Conservation (phyloP, 2,329 filamentous ascomycete species). For the Fusarium palustre region DNA sequence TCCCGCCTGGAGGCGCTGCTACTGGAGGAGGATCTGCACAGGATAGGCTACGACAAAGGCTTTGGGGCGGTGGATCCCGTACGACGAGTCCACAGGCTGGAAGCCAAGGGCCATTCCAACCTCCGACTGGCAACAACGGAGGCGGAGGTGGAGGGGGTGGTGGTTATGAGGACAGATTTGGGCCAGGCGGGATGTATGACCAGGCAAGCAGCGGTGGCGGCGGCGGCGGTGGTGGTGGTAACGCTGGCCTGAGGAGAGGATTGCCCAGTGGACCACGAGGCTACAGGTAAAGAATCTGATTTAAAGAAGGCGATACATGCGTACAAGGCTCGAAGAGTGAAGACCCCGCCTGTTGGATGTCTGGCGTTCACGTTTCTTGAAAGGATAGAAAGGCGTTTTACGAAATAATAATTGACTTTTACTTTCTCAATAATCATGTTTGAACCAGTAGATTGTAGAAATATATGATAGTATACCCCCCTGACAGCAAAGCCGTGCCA, state of each 20-base stretch:
- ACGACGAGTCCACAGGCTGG: slow-evolving; percentile 63
- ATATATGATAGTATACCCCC: slow-evolving; percentile 5
- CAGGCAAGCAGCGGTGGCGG: slow-evolving; percentile 41
- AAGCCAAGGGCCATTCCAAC: slow-evolving; percentile 60
- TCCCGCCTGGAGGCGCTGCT: slow-evolving; percentile 48
- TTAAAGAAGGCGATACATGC: not conserved
- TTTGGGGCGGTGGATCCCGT: slow-evolving; percentile 73
- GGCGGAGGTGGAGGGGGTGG: slow-evolving; percentile 49
- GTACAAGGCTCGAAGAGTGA: not conserved
- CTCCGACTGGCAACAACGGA: slow-evolving; percentile 52
- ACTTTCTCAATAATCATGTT: slow-evolving; percentile 11
- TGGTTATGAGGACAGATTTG: slow-evolving; percentile 61
- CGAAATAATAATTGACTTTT: slow-evolving; percentile 31
- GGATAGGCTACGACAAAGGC: slow-evolving; percentile 81
- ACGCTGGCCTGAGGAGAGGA: slow-evolving; percentile 50
- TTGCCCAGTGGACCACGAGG: slow-evolving; percentile 61
- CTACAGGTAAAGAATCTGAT: slow-evolving; percentile 47
- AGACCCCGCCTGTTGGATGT: slow-evolving; percentile 13
- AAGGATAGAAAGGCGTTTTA: slow-evolving; percentile 45
- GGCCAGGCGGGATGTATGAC: slow-evolving; percentile 60
- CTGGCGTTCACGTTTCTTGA: slow-evolving; percentile 27
- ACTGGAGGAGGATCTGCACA: slow-evolving; percentile 70
- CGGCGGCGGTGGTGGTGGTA: slow-evolving; percentile 50
- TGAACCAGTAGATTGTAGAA: not conserved
- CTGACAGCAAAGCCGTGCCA: not conserved